Conservation (phyloP, 257 asterid species). For the Coffea eugenioides region DNA sequence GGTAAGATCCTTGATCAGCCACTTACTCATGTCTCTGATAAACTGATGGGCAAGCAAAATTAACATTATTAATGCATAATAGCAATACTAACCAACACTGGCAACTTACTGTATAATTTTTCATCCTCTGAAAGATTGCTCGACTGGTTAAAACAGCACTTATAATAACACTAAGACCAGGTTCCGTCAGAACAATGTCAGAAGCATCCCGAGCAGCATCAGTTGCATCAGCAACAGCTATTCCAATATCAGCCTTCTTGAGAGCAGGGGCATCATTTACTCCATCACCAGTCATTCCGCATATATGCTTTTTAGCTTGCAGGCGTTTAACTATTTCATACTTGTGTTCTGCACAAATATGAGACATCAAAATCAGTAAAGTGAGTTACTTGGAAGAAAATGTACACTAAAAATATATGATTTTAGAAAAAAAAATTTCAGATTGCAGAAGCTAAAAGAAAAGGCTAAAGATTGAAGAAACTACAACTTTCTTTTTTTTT, state of each 20-base stretch:
- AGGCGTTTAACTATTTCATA: constrained; percentile 46
- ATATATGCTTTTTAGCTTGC: constrained; percentile 47
- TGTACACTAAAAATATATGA: too few species aligned
- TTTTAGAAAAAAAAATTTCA: too few species aligned
- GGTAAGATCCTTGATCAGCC: too few species aligned
- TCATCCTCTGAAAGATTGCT: constrained; percentile 55
- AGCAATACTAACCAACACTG: too few species aligned
- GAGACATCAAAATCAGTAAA: background rate
- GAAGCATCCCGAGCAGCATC: constrained; percentile 55
- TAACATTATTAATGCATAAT: too few species aligned
- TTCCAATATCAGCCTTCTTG: constrained; percentile 51
- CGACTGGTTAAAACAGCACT: constrained; percentile 49
- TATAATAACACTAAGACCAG: constrained; percentile 46
- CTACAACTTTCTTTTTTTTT: background rate
- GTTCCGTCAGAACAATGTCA: constrained; percentile 44
- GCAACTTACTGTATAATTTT: constrained; percentile 47
- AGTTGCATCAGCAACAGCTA: constrained; percentile 54
- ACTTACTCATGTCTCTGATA: background rate
- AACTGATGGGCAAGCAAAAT: background rate
- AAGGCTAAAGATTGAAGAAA: background rate
- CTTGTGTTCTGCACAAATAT: constrained; percentile 33
- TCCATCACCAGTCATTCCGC: constrained; percentile 59
- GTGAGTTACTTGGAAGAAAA: too few species aligned
- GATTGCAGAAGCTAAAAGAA: too few species aligned
- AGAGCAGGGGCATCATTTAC: constrained; percentile 54